Evolutionary conservation across 2,329 filamentous ascomycete species (phyloP).

Genomic region (Penicillium sp.): DNA sequence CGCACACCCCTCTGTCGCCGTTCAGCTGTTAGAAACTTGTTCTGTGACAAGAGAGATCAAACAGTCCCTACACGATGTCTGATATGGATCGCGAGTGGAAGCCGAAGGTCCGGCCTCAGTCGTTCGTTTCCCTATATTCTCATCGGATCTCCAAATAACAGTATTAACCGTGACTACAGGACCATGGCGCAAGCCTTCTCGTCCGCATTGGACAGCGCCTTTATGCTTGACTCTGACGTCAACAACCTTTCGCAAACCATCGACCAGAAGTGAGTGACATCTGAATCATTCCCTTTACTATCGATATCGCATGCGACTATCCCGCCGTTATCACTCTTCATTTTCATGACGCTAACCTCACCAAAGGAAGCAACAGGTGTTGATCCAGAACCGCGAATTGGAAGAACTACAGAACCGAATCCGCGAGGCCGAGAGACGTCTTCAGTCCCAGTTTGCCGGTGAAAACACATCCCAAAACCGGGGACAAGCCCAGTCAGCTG

Average conservation of each 20-base stretch:
- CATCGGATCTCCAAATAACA: conserved; percentile 5
- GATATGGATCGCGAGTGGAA: conserved; percentile 76
- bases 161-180: conserved; percentile 49
- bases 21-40: not conserved
- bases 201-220: conserved; percentile 79
- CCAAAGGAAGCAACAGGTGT: conserved; percentile 78
- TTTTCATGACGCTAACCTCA: not conserved
- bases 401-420: conserved; percentile 81
- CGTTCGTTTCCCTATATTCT: conserved; percentile 57
- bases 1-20: conserved; percentile 7
- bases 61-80: conserved; percentile 38
- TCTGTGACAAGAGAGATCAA: not conserved
- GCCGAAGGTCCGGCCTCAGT: conserved; percentile 77
- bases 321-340: not conserved
- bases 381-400: conserved; percentile 72
- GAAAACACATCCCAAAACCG: conserved; percentile 9
- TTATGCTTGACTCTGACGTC: conserved; percentile 78
- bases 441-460: conserved; percentile 48
- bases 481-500: conserved; percentile 18
- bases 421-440: conserved; percentile 77
- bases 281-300: conserved; percentile 11
- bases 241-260: conserved; percentile 72
- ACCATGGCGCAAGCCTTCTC: conserved; percentile 87
- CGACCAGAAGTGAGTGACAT: conserved; percentile 70
- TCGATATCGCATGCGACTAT: conserved; percentile 1